Base-by-base conservation (phyloP, 192 early-diverging fungal species). In the Coemansia sp. region DNA sequence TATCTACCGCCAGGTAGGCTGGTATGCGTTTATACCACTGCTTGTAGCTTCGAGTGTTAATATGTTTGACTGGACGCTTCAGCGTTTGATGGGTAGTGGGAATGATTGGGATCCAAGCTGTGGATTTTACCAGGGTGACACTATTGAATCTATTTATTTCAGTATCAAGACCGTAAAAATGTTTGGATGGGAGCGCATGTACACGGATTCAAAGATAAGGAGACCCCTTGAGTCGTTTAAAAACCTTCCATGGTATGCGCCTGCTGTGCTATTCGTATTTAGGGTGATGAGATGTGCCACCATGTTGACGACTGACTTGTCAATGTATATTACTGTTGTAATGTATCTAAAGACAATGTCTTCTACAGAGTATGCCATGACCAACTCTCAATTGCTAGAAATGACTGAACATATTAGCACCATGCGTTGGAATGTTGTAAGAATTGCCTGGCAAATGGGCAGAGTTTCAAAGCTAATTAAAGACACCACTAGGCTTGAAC, bases 171-270 rank as follows among this genome's bases (percentile, higher is more conserved):
- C 65, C 5, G 46, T 66, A 13, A 66, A 66, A n/a, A 49, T 66
- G 34, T 50, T 50, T 52, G 65, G 65, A 7, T 66, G 65, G 65
- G 65, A 66, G 36, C 16, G 33, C 12, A 66, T 50, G 47, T 53
- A 66, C 34, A 2, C 13, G 2, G 65, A 66, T 22, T 20, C 33
- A 34, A 36, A 31, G 46, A n/a, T 66, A 27, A 47, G 33, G 16
- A 27, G 27, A 15, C 12, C 1, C 9, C 3, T 18, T 1, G 43
- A 24, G 10, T 47, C n/a, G 4, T n/a, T 38, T n/a, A 43, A 64
- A 20, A n/a, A 16, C 3, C 20, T 41, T 13, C 40, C 41, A n/a
- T 65, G 63, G 63, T 65, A 65, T 65, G 29, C 40, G 2, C 63
- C 63, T 18, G 22, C 44, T 3, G 40, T 65, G 43, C 9, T 5